Percentiles rank a stretch among this genome's conserved stretches.
Evolutionary conservation across 164 flowering plant genomes (phyloP).

Genomic region (Aristolochia fimbriata): DNA sequence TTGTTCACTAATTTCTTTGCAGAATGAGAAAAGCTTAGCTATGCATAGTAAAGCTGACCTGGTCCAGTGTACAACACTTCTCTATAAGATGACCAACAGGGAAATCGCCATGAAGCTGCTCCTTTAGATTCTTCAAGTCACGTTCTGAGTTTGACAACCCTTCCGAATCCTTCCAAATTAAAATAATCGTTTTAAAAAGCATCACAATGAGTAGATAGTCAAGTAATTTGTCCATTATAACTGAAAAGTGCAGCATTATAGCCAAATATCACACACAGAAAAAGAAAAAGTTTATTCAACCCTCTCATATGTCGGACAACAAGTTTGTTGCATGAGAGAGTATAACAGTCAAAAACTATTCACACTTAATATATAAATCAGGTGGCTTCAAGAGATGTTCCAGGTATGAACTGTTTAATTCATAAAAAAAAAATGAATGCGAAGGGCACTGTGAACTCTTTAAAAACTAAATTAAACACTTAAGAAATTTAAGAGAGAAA

Average conservation of each 20-base stretch:
- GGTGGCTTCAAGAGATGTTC: too few species aligned
- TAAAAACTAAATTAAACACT: too few species aligned
- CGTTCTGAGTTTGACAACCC: constrained; percentile 69
- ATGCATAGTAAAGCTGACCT: constrained; percentile 31
- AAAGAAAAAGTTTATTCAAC: too few species aligned
- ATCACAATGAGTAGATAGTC: not conserved
- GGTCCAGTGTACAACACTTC: constrained; percentile 89
- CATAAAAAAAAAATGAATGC: too few species aligned
- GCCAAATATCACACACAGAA: not conserved
- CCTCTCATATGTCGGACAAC: not conserved
- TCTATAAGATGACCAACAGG: constrained; percentile 85
- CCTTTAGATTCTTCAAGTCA: constrained; percentile 73
- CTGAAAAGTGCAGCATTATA: not conserved
- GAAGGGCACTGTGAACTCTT: too few species aligned
- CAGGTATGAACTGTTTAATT: too few species aligned
- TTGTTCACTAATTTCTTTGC: too few species aligned
- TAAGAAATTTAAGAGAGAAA: too few species aligned
- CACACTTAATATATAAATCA: too few species aligned
- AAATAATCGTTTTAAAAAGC: not conserved
- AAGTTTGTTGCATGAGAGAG: not conserved
- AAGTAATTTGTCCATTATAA: not conserved
- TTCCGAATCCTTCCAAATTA: constrained; percentile 53
- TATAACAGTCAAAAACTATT: not conserved
- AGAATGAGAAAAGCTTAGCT: too few species aligned
- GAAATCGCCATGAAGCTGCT: constrained; percentile 64